Evolutionary conservation across 2,329 filamentous ascomycete genomes (phyloP).

Genomic region (Cladosporium sp.): DNA sequence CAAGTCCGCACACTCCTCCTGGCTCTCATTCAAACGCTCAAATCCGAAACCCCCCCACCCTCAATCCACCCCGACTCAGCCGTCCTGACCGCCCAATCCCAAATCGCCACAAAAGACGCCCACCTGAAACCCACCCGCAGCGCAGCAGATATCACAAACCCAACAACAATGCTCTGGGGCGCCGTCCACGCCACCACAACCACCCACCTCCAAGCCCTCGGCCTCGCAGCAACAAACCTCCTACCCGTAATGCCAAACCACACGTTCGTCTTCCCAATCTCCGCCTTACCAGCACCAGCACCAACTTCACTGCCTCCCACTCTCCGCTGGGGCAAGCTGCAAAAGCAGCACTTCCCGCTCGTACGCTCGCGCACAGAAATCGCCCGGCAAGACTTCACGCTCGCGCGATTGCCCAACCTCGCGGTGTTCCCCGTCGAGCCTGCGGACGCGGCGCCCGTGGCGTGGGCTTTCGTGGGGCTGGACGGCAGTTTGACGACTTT

Average conservation of each 20-base stretch:
- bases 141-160: constrained; percentile 26
- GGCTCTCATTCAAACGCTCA: constrained; percentile 24
- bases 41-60: constrained; percentile 10
- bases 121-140: background rate
- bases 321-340: constrained; percentile 59
- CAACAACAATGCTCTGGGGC: constrained; percentile 35
- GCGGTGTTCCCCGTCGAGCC: constrained; percentile 40
- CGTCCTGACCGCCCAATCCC: constrained; percentile 11
- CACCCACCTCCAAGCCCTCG: constrained; percentile 27
- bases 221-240: constrained; percentile 26
- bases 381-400: constrained; percentile 47
- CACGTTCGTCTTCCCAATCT: constrained; percentile 32
- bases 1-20: constrained; percentile 23
- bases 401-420: constrained; percentile 45
- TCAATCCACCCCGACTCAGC: constrained; percentile 10
- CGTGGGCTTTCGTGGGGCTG: constrained; percentile 66
- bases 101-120: constrained; percentile 7
- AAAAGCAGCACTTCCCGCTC: constrained; percentile 56
- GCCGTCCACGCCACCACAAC: constrained; percentile 35
- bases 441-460: constrained; percentile 56
- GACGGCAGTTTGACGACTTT: constrained; percentile 65
- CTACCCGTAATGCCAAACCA: constrained; percentile 28
- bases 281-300: constrained; percentile 6
- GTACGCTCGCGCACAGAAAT: constrained; percentile 60
- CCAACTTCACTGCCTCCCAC: constrained; percentile 45